A percentile compares a stretch with the other conserved stretches of the same genome.
phyloP scores from a whole-genome alignment of 352 stramenopile genomes.

The Peronospora belbahrii region DNA sequence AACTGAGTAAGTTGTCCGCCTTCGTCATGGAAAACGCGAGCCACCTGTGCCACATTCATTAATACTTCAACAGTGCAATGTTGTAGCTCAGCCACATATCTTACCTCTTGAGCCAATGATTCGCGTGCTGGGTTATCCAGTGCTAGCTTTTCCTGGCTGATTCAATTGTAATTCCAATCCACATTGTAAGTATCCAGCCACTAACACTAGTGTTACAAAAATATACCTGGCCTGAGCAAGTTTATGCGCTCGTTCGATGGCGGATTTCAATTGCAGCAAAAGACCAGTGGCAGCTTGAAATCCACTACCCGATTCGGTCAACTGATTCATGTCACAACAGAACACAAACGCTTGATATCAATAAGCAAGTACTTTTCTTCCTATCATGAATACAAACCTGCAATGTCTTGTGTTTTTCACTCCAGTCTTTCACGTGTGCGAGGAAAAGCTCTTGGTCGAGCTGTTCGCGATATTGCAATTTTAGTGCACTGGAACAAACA shows the following conservation, averaged over 20 bases:
- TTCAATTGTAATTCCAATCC: neutral
- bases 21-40: conserved; percentile 33
- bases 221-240: conserved; percentile 14
- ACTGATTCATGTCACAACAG: conserved; percentile 9
- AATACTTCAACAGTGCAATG: neutral
- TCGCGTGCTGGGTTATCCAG: conserved; percentile 21
- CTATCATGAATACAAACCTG: conserved; percentile 15
- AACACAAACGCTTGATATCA: neutral
- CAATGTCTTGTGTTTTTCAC: conserved; percentile 15
- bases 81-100: neutral
- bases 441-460: conserved; percentile 54
- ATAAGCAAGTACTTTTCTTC: neutral
- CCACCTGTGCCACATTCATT: conserved; percentile 10
- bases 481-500: conserved; percentile 44
- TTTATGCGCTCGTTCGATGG: conserved; percentile 14
- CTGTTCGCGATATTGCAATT: conserved; percentile 45
- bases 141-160: conserved; percentile 21
- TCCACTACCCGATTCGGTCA: conserved; percentile 11
- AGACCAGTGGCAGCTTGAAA: conserved; percentile 11
- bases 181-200: neutral
- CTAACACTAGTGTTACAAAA: neutral
- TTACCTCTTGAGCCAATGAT: conserved; percentile 20
- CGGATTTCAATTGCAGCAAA: conserved; percentile 15
- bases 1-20: conserved; percentile 7
- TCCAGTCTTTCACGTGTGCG: conserved; percentile 48